phyloP scores from a whole-genome alignment of 1,139 yeast species.

The Blastobotrys serpentis region DNA sequence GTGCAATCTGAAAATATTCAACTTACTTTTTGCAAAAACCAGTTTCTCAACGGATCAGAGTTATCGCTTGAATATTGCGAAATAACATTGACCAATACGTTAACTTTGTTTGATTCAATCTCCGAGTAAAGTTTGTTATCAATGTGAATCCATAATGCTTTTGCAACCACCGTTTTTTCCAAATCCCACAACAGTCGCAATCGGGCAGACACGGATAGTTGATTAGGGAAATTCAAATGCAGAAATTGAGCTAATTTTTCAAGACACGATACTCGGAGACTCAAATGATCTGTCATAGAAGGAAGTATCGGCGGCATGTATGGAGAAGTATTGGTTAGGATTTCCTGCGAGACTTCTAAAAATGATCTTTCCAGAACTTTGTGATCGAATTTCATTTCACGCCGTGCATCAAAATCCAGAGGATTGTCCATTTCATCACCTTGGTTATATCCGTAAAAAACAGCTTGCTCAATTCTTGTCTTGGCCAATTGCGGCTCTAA shows the following conservation, averaged over 20 bases:
- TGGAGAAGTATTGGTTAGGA: slow-evolving; percentile 49
- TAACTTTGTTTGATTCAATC: slow-evolving; percentile 10
- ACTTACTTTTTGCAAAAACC: slow-evolving; percentile 29
- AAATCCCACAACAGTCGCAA: slow-evolving; percentile 47
- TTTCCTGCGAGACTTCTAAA: slow-evolving; percentile 50
- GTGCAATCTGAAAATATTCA: neutral
- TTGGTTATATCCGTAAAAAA: slow-evolving; percentile 50
- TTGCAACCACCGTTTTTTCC: slow-evolving; percentile 59
- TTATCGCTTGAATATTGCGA: slow-evolving; percentile 13
- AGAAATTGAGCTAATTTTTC: slow-evolving; percentile 49
- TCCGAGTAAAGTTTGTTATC: slow-evolving; percentile 21
- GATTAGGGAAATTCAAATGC: slow-evolving; percentile 47
- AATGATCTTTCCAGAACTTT: slow-evolving; percentile 52
- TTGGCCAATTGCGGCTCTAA: slow-evolving; percentile 48
- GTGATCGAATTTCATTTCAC: slow-evolving; percentile 36
- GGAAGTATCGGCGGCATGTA: slow-evolving; percentile 49
- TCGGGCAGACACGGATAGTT: slow-evolving; percentile 38
- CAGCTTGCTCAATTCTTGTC: slow-evolving; percentile 78
- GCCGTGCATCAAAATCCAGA: slow-evolving; percentile 56
- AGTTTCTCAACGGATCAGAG: slow-evolving; percentile 28
- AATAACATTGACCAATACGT: slow-evolving; percentile 21
- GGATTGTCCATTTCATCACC: slow-evolving; percentile 43
- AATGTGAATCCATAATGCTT: slow-evolving; percentile 47
- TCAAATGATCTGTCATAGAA: slow-evolving; percentile 46
- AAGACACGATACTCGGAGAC: slow-evolving; percentile 42